phyloP scores from a whole-genome alignment of 331 rosid genomes.

The Saraca asoca region DNA sequence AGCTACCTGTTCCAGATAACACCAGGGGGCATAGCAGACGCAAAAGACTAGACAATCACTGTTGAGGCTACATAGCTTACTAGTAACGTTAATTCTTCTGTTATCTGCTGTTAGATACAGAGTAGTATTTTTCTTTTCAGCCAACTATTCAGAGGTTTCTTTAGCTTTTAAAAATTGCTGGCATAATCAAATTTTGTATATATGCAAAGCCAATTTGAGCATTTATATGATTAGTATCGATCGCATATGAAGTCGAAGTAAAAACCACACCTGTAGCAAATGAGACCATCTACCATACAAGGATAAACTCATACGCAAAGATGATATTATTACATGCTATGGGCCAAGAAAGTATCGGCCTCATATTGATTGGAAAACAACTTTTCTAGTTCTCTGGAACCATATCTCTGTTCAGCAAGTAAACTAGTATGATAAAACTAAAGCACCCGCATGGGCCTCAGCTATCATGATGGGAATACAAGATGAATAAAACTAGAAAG shows the following conservation, averaged over 20 bases:
- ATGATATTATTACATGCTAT: conserved; percentile 50
- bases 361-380: conserved; percentile 35
- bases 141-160: background rate
- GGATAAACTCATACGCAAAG: conserved; percentile 29
- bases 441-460: conserved; percentile 29
- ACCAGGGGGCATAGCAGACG: conserved; percentile 89
- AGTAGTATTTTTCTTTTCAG: background rate
- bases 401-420: conserved; percentile 33
- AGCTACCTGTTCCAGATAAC: conserved; percentile 88
- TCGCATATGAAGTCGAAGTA: background rate
- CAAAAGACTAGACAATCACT: conserved; percentile 63
- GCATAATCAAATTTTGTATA: conserved; percentile 14
- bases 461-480: conserved; percentile 31
- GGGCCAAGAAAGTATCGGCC: conserved; percentile 41
- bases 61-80: background rate
- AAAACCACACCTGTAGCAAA: conserved; percentile 15
- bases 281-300: conserved; percentile 5
- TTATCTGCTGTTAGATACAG: conserved; percentile 29
- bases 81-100: conserved; percentile 32
- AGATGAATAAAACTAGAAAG: conserved; percentile 33
- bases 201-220: too few species aligned
- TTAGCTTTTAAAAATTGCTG: conserved; percentile 13
- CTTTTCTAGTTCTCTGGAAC: conserved; percentile 30
- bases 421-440: conserved; percentile 23
- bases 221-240: too few species aligned